Evolutionary conservation across 352 stramenopile species (phyloP).

Genomic region (Stramenopiles sp.): DNA sequence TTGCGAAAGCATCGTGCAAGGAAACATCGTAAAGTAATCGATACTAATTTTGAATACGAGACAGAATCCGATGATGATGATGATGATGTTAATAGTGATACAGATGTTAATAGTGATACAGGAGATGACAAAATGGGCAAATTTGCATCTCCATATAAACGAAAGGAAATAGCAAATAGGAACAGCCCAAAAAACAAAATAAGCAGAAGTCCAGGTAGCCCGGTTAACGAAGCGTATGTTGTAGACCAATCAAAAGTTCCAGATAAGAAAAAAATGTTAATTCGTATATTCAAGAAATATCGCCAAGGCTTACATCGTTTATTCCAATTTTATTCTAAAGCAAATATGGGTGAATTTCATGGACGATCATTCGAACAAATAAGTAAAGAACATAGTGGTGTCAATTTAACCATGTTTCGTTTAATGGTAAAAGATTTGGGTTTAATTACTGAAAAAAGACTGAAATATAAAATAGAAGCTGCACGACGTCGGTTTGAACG

Average conservation of each 20-base stretch:
- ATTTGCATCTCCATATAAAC: too few relatives aligned
- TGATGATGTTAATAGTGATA: too few relatives aligned
- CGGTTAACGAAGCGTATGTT: background rate
- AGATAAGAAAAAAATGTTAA: background rate
- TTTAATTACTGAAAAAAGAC: background rate
- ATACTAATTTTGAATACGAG: background rate
- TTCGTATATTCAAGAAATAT: background rate
- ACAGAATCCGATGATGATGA: too few relatives aligned
- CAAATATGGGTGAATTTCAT: background rate
- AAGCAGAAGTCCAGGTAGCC: background rate
- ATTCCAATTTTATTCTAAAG: constrained; percentile 2
- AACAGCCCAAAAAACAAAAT: background rate
- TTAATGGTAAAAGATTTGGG: background rate
- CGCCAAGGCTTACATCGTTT: background rate
- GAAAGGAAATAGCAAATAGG: background rate
- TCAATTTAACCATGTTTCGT: background rate
- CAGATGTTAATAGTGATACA: too few relatives aligned
- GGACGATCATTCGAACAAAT: background rate
- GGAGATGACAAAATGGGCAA: too few relatives aligned
- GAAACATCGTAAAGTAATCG: too few relatives aligned
- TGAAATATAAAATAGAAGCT: background rate
- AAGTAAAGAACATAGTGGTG: background rate
- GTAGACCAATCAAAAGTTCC: too few relatives aligned
- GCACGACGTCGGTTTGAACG: background rate
- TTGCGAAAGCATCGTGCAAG: too few relatives aligned